Conservation (phyloP, 768 basidiomycete species). For the Tricholoma matsutake region DNA sequence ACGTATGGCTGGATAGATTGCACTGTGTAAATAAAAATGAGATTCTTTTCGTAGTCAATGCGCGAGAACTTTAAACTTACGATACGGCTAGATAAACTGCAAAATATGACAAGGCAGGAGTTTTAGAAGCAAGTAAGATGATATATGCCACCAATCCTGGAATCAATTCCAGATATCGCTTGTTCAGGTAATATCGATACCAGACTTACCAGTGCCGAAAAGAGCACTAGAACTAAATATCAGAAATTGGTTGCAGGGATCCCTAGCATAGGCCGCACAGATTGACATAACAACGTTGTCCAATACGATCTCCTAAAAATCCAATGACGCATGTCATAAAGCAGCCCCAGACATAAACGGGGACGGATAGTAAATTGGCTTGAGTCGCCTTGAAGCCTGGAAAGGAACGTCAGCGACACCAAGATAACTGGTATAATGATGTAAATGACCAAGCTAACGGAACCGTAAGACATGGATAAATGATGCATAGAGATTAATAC, state of each 20-base stretch:
- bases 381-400: slow-evolving; percentile 58
- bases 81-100: slow-evolving; percentile 69
- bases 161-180: not conserved
- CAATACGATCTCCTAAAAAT: slow-evolving; percentile 56
- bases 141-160: slow-evolving; percentile 58
- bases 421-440: not conserved
- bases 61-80: slow-evolving; percentile 36
- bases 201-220: slow-evolving; percentile 24
- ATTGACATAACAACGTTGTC: slow-evolving; percentile 57
- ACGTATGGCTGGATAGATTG: slow-evolving; percentile 53
- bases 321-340: slow-evolving; percentile 62
- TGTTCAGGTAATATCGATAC: not conserved
- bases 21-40: slow-evolving; percentile 24
- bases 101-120: slow-evolving; percentile 66
- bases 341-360: slow-evolving; percentile 74
- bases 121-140: slow-evolving; percentile 59
- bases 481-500: slow-evolving; percentile 8
- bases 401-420: not conserved
- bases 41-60: not conserved
- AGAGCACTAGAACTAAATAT: slow-evolving; percentile 17
- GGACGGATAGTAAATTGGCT: slow-evolving; percentile 74
- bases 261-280: slow-evolving; percentile 39
- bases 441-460: slow-evolving; percentile 32
- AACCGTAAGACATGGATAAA: not conserved
- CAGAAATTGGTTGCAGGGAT: not conserved